Percentiles rank a stretch among this genome's conserved stretches.
These are phyloP conservation scores for Macrocybe sp. DNA, from an alignment of 1,284 basidiomycete species.

Conservation along the genomic window DNA sequence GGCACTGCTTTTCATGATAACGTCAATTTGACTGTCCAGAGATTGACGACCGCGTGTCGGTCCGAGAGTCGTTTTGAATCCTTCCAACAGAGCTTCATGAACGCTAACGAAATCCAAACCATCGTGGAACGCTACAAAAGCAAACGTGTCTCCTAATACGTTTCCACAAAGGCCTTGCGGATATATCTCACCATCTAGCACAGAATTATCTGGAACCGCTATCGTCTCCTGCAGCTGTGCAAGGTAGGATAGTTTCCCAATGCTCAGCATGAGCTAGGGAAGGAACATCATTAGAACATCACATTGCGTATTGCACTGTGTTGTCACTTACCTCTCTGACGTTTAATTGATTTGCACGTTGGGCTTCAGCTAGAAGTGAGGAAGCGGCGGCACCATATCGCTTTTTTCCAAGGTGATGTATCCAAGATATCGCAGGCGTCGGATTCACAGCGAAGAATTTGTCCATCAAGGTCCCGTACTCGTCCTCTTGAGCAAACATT, in stretches of 20 bases:
- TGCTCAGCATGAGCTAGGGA: constrained; percentile 79
- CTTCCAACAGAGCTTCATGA: constrained; percentile 56
- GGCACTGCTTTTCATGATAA: constrained; percentile 52
- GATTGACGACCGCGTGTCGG: constrained; percentile 53
- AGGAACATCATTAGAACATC: constrained; percentile 9
- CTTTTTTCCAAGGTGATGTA: constrained; percentile 79
- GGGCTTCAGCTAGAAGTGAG: constrained; percentile 61
- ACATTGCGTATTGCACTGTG: background rate
- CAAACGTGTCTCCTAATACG: background rate
- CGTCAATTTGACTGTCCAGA: constrained; percentile 63
- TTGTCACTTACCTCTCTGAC: constrained; percentile 63
- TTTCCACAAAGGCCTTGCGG: background rate
- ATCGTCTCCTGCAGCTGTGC: constrained; percentile 67
- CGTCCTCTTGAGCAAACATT: constrained; percentile 70
- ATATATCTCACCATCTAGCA: constrained; percentile 50
- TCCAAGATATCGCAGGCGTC: constrained; percentile 77
- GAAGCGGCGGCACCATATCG: constrained; percentile 63
- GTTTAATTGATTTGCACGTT: constrained; percentile 51
- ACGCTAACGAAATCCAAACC: constrained; percentile 72
- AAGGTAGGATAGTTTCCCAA: constrained; percentile 85
- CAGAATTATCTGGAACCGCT: constrained; percentile 36
- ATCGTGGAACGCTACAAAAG: constrained; percentile 58
- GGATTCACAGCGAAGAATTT: constrained; percentile 67
- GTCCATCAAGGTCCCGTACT: constrained; percentile 63
- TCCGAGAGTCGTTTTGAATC: constrained; percentile 48